Base-by-base conservation (phyloP, 371 early-diverging fungal species). In the Choanephora cucurbitarum region DNA sequence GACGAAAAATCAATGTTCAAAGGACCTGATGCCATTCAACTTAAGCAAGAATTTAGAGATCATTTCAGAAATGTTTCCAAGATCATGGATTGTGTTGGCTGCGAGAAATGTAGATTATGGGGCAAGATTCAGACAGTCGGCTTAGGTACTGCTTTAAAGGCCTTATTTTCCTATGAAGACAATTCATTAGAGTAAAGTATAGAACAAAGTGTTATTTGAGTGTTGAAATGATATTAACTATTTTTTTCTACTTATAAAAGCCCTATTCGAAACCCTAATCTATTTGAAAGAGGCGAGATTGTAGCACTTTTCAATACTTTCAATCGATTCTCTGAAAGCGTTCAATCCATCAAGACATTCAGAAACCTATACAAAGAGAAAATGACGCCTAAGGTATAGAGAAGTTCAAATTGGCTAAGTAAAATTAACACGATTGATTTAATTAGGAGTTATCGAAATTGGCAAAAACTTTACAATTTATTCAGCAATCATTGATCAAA, bases 31-130 rank as follows among this genome's bases (percentile, higher is more conserved):
- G 79, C 82, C 1, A 50, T 60, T 41, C 72, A 73, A 65, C 78
- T 95, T 17, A 90, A 91, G 72, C 64, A 83, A 7, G 93, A 97
- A 71, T 93, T 96, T 73, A 87, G 91, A 61, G 82, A 84, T 24
- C 91, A 89, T 65, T 99, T 99, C 81, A 84, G 97, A 49, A 99
- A 99, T 69, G 90, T 99, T 13, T 90, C 96, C 13, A 73, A 86
- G 23, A 96, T 97, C 63, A 95, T 99, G 96, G 97, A 97, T 71
- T 98, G 99, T 66, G 95, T 98, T 15, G 93, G 91, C 0, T 99
- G 99, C 71, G 95, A 98, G 69, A 98, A 98, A 71, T 99, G 99
- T 66, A 76, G 94, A 49, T 75, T 99, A 31, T 99, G 99, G 99
- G 99, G 99, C 19, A 99, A 99, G 60, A 61, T 89, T 19, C 92